phyloP scores from a whole-genome alignment of 805 yeast genomes.

The Candida coquimbonensis region DNA sequence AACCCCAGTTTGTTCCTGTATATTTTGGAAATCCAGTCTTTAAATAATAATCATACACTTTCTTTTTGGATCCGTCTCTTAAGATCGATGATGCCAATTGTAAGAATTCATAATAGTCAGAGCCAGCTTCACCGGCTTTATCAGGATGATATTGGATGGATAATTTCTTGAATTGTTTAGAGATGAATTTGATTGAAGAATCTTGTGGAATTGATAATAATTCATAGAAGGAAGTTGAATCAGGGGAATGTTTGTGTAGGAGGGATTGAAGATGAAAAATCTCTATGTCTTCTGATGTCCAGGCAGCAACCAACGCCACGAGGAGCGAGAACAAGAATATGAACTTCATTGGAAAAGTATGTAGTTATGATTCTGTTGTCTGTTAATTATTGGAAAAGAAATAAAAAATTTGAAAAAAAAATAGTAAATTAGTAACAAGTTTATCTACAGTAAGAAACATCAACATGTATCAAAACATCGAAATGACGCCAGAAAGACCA shows the following conservation, averaged over 20 bases:
- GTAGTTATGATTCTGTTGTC: not conserved
- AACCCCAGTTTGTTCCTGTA: slow-evolving; percentile 48
- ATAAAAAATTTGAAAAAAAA: not conserved
- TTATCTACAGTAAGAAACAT: not conserved
- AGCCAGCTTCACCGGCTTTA: slow-evolving; percentile 38
- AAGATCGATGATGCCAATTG: slow-evolving; percentile 71
- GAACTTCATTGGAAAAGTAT: slow-evolving; percentile 7
- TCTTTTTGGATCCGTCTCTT: slow-evolving; percentile 42
- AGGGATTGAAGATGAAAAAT: slow-evolving; percentile 68
- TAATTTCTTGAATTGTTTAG: slow-evolving; percentile 60
- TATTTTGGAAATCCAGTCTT: slow-evolving; percentile 81
- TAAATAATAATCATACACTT: slow-evolving; percentile 79
- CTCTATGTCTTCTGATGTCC: slow-evolving; percentile 71
- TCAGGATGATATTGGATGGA: slow-evolving; percentile 84
- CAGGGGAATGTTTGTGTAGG: slow-evolving; percentile 29
- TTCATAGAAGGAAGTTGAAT: slow-evolving; percentile 26
- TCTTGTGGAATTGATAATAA: slow-evolving; percentile 20
- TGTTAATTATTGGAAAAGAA: not conserved
- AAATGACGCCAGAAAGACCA: not conserved
- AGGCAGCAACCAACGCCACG: slow-evolving; percentile 27
- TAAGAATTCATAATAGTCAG: slow-evolving; percentile 65
- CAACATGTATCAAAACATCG: not conserved
- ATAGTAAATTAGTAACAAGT: not conserved
- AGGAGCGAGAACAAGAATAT: slow-evolving; percentile 4
- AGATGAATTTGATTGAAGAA: slow-evolving; percentile 43